A percentile compares a stretch with the other conserved stretches of the same genome.
These are phyloP conservation scores for Madurella mycetomatis DNA, from an alignment of 2,329 filamentous ascomycete species.

Conservation along the genomic window DNA sequence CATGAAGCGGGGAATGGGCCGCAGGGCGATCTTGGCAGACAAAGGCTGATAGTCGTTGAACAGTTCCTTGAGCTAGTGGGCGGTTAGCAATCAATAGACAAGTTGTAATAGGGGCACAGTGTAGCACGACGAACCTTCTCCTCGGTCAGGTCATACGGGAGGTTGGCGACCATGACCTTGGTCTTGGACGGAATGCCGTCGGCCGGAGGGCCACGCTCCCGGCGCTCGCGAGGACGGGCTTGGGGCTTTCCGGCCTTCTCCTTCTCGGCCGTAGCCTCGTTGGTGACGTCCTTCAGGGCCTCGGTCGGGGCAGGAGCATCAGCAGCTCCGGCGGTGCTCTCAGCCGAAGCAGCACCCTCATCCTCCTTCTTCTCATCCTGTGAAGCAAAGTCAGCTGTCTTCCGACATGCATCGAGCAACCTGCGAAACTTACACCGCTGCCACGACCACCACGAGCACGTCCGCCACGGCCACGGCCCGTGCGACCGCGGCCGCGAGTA, in stretches of 20 bases:
- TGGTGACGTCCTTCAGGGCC: constrained; percentile 59
- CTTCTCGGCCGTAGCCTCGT: constrained; percentile 53
- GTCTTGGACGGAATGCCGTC: constrained; percentile 98
- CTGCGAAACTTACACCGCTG: constrained; percentile 45
- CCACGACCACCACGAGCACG: constrained; percentile 62
- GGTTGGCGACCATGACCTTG: constrained; percentile 99
- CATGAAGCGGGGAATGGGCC: constrained; percentile 98
- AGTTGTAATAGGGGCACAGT: not conserved
- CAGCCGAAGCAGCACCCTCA: constrained; percentile 41
- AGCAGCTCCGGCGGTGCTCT: constrained; percentile 41
- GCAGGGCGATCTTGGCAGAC: constrained; percentile 96
- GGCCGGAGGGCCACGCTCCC: constrained; percentile 89
- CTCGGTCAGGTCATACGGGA: constrained; percentile 96
- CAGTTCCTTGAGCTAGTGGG: constrained; percentile 83
- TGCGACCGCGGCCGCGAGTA: constrained; percentile 63
- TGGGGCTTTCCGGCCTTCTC: constrained; percentile 48
- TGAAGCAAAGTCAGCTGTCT: constrained; percentile 16
- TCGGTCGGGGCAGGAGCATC: constrained; percentile 49
- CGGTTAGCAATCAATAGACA: constrained; percentile 23
- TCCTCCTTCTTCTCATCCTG: constrained; percentile 42
- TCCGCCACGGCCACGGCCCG: constrained; percentile 60
- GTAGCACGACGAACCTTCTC: constrained; percentile 66
- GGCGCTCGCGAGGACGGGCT: constrained; percentile 56
- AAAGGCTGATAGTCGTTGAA: constrained; percentile 88
- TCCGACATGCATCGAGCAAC: not conserved